Evolutionary conservation across 495 filamentous ascomycete species (phyloP), one percentile per base, ranked within the genome.

Genomic region (Xylaria sp.): DNA sequence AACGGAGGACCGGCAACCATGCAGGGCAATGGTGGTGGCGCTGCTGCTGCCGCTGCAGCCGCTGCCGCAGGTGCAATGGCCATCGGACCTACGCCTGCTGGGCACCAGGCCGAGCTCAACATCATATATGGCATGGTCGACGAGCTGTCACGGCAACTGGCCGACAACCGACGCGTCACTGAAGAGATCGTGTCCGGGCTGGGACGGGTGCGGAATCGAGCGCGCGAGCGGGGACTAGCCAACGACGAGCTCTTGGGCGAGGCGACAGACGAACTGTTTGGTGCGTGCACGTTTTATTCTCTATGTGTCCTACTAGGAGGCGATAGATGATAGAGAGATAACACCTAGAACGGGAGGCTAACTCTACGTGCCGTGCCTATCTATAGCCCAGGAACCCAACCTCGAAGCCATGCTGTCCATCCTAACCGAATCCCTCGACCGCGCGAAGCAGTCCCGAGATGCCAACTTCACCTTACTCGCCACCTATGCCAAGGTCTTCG

Each of bases 31-130:
- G 89, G 85, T 75, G 79, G 78, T 48, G 80, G 77, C 58, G 81
- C 74, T 68, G 88, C 88, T 70, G 77, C 83, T 8, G 79, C 79
- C 41, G 80, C 78, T 50, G 77, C 79, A 43, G 80, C 78, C 58
- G 81, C 74, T 68, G 88, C 88, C 70, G 77, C 83, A 40, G 79
- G 82, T 59, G 79, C 89, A 62, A 77, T 76, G 74, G 53, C 77
- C 7, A 69, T 77, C 29, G 77, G 74, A n/a, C 90, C 92, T 24
- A 90, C 91, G 76, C 91, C 90, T 67, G 92, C 93, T 29, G 93
- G 93, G 24, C 93, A 95, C 75, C 92, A 95, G 82, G 92, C 93
- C 82, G 93, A 97, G 78, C 88, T 96, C 71, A 93, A 94, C 76
- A 91, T 93, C 78, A 88, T 97, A 53, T 94, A 93, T 78, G 86